Percentiles rank a stretch among this genome's conserved stretches.
phyloP scores from a whole-genome alignment of 352 stramenopile genomes.

The Phytophthora cactorum region DNA sequence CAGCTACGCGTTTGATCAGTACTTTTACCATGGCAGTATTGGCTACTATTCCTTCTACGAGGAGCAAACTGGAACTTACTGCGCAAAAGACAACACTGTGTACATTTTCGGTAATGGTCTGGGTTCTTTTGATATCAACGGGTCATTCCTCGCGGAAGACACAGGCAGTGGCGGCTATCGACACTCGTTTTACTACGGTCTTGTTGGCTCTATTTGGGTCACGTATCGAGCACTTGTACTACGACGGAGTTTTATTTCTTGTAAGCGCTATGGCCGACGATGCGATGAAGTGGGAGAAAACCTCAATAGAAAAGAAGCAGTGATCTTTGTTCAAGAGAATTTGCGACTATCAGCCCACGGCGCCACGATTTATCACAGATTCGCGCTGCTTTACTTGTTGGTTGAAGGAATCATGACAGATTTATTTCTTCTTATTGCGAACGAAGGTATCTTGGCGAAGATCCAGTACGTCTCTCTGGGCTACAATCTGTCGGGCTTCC shows the following conservation, averaged over 20 bases:
- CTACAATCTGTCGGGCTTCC: constrained; percentile 29
- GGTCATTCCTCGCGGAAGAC: constrained; percentile 13
- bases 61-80: constrained; percentile 19
- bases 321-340: constrained; percentile 36
- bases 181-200: constrained; percentile 21
- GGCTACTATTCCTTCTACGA: constrained; percentile 13
- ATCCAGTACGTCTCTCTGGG: constrained; percentile 37
- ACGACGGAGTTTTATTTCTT: constrained; percentile 24
- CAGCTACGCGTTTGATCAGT: constrained; percentile 11
- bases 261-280: constrained; percentile 19
- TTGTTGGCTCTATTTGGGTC: constrained; percentile 23
- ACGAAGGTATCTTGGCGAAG: constrained; percentile 28
- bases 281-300: constrained; percentile 17
- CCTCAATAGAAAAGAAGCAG: constrained; percentile 12
- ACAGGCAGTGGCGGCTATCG: constrained; percentile 13
- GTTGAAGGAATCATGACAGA: constrained; percentile 41
- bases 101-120: constrained; percentile 25
- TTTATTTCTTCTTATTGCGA: constrained; percentile 37
- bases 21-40: constrained; percentile 14
- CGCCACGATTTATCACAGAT: constrained; percentile 15
- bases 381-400: constrained; percentile 25
- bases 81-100: constrained; percentile 16
- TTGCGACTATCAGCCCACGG: constrained; percentile 22
- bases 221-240: constrained; percentile 28
- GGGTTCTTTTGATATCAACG: constrained; percentile 28